phyloP scores from a whole-genome alignment of 1,139 yeast genomes.

The Geotrichum macrosporum region DNA sequence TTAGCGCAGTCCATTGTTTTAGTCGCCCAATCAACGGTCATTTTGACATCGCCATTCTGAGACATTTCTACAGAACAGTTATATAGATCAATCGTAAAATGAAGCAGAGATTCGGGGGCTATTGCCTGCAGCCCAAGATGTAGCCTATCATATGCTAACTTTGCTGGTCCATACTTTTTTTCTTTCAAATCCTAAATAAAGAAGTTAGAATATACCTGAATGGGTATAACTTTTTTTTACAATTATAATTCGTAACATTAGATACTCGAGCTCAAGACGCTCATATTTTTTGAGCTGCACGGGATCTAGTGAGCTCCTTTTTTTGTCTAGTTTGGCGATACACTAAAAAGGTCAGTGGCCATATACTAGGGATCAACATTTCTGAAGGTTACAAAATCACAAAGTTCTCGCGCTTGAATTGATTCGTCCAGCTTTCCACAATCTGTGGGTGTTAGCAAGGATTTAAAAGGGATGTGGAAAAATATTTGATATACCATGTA shows the following conservation, averaged over 20 bases:
- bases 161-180: slow-evolving; percentile 10
- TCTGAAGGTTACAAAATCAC: slow-evolving; percentile 13
- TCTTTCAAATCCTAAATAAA: slow-evolving; percentile 16
- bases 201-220: neutral
- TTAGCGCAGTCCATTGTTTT: slow-evolving; percentile 13
- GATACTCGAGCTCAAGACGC: slow-evolving; percentile 11
- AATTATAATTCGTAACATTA: slow-evolving; percentile 13
- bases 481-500: no score
- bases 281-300: slow-evolving; percentile 5
- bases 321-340: slow-evolving; percentile 10
- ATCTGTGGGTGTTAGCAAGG: slow-evolving; percentile 9
- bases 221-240: slow-evolving; percentile 3
- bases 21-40: slow-evolving; percentile 18
- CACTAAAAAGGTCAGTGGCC: slow-evolving; percentile 7
- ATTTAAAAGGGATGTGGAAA: no score
- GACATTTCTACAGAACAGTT: slow-evolving; percentile 21
- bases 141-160: slow-evolving; percentile 11
- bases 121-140: neutral
- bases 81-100: slow-evolving; percentile 16
- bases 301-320: slow-evolving; percentile 1
- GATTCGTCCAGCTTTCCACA: slow-evolving; percentile 15
- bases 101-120: slow-evolving; percentile 11
- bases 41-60: slow-evolving; percentile 3
- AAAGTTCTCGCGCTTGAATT: slow-evolving; percentile 14
- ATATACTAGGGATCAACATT: neutral